These are phyloP conservation scores for Firmiana major DNA, from an alignment of 345 rosid genomes.

Conservation along the genomic window DNA sequence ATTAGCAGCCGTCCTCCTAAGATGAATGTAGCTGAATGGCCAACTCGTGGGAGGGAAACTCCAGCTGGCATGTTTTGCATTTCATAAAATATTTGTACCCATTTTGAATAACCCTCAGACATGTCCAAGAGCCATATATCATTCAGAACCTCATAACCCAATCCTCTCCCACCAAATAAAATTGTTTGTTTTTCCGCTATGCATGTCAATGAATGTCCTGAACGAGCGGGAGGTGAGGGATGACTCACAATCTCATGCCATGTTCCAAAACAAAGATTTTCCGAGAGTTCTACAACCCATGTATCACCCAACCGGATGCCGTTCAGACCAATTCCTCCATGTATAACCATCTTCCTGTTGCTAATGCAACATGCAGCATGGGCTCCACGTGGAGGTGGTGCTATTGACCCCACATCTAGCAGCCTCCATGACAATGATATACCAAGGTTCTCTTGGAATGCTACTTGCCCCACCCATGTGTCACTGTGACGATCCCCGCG, in stretches of 20 bases:
- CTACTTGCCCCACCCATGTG: slow-evolving; percentile 77
- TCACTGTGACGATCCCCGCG: slow-evolving; percentile 75
- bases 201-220: slow-evolving; percentile 87
- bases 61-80: slow-evolving; percentile 48
- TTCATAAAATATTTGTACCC: slow-evolving; percentile 65
- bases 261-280: slow-evolving; percentile 48
- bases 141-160: slow-evolving; percentile 73
- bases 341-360: slow-evolving; percentile 64
- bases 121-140: slow-evolving; percentile 80
- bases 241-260: slow-evolving; percentile 58
- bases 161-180: slow-evolving; percentile 91
- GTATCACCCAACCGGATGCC: slow-evolving; percentile 78
- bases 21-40: slow-evolving; percentile 79
- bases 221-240: slow-evolving; percentile 80
- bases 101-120: slow-evolving; percentile 38
- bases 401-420: slow-evolving; percentile 45
- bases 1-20: slow-evolving; percentile 74
- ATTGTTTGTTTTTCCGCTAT: slow-evolving; percentile 48
- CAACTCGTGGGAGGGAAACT: slow-evolving; percentile 75
- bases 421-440: slow-evolving; percentile 60
- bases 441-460: slow-evolving; percentile 35
- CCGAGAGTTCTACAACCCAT: slow-evolving; percentile 77
- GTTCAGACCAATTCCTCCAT: slow-evolving; percentile 75
- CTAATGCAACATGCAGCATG: slow-evolving; percentile 83
- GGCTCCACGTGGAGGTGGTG: slow-evolving; percentile 90